Conservation (phyloP, 352 stramenopile genomes). For the Pythium aquatile region DNA sequence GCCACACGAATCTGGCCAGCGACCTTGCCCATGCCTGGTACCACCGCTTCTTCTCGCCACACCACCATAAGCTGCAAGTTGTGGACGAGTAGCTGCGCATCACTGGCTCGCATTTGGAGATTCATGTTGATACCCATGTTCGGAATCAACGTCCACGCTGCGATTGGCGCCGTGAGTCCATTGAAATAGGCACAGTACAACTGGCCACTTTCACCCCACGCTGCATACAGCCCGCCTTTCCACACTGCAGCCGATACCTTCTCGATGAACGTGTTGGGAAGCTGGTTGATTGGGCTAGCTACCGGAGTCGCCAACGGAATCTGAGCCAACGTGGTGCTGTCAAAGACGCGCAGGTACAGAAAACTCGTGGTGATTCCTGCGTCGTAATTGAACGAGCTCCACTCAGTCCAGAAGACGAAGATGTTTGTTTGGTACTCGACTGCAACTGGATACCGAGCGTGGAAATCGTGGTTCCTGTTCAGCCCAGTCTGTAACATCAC, state of each 20-base stretch:
- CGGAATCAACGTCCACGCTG: slow-evolving; percentile 57
- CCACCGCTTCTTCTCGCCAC: slow-evolving; percentile 46
- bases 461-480: slow-evolving; percentile 55
- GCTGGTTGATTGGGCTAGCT: slow-evolving; percentile 37
- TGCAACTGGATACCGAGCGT: slow-evolving; percentile 41
- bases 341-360: slow-evolving; percentile 59
- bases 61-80: slow-evolving; percentile 60
- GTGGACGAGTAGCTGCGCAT: slow-evolving; percentile 49
- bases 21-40: slow-evolving; percentile 15
- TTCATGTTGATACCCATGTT: slow-evolving; percentile 68
- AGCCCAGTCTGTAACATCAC: slow-evolving; percentile 61
- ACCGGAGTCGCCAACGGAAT: slow-evolving; percentile 26
- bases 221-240: slow-evolving; percentile 51
- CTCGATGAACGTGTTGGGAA: slow-evolving; percentile 53
- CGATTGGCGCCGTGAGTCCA: slow-evolving; percentile 28
- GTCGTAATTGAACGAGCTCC: slow-evolving; percentile 31
- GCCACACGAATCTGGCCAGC: slow-evolving; percentile 59
- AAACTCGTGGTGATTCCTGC: slow-evolving; percentile 35
- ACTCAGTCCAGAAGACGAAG: slow-evolving; percentile 72
- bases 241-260: slow-evolving; percentile 42
- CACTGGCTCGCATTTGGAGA: slow-evolving; percentile 42
- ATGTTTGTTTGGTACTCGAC: slow-evolving; percentile 42
- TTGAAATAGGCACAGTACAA: slow-evolving; percentile 59
- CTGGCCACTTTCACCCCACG: slow-evolving; percentile 66
- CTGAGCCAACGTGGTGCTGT: slow-evolving; percentile 34